Base-by-base conservation (phyloP, 139 green algal genomes). In the Limnomonas spitsbergensis region DNA sequence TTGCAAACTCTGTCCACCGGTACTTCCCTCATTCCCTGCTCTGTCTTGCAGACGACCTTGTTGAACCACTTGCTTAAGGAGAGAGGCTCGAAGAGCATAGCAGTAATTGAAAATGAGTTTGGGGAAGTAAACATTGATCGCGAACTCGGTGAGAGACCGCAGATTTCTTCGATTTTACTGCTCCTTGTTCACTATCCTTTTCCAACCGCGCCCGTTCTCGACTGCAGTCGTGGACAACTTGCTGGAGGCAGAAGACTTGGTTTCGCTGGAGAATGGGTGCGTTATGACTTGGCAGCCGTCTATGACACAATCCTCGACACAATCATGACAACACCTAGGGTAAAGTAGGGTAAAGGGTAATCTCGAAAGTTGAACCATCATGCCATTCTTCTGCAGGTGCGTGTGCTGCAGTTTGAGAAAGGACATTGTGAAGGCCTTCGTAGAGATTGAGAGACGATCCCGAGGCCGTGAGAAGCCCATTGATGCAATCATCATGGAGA, bases 371-470 rank as follows among this genome's bases (percentile, higher is more conserved):
- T n/a, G n/a, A n/a, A n/a, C n/a, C n/a, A n/a, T n/a, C n/a, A n/a
- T n/a, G 14, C 14, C 20, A 61, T 61, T 29, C 47, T 29, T 61
- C 14, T 61, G 47, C 47, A 61, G 47, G 67, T 97, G 92, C 80
- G 88, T 95, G 1, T 97, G 92, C 87, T 97, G 92, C 84, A 92
- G 87, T 2, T 81, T 97, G 40, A 81, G 92, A 31, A 92, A 93
- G 78, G 92, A 97, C 77, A 89, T 97, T 66, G 87, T 97, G 38
- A 89, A 89, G 32, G 91, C 90, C 14, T 87, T 97, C 69, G 80
- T 79, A 1, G 81, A 92, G 80, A 87, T 97, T 72, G 87, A 93
- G 81, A 75, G 78, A 3, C 82, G 90, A 3, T 77, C 53, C 6
- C 52, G 68, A 6, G 38, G 78, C 34, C 71, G 82, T 38, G 79